These are phyloP conservation scores for Fusarium napiforme DNA, from an alignment of 2,329 filamentous ascomycete species.

Conservation along the genomic window DNA sequence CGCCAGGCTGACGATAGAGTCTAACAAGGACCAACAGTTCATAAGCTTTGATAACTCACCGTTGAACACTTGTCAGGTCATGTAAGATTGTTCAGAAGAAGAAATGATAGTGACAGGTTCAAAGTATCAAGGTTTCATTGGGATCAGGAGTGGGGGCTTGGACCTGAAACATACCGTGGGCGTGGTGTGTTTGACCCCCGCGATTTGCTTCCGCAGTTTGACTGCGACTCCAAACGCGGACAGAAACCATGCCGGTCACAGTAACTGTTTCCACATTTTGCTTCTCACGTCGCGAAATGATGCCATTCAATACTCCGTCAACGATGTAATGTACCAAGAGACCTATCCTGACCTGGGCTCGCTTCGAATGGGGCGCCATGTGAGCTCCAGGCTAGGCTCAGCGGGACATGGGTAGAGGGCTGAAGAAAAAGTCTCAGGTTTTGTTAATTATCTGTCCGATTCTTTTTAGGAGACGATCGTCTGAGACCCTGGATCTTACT, in stretches of 20 bases:
- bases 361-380: conserved; percentile 1
- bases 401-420: not conserved
- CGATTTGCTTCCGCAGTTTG: conserved; percentile 37
- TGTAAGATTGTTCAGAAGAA: not conserved
- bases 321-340: conserved; percentile 2
- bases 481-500: conserved; percentile 10
- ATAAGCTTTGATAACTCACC: not conserved
- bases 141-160: conserved; percentile 16
- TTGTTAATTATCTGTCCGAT: not conserved
- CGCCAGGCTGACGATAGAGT: not conserved
- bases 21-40: not conserved
- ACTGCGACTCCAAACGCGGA: conserved; percentile 24
- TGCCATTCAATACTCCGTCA: conserved; percentile 37
- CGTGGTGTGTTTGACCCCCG: conserved; percentile 24
- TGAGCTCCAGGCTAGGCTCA: not conserved
- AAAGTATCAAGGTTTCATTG: conserved; percentile 22
- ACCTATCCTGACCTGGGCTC: not conserved
- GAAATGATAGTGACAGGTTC: conserved; percentile 13
- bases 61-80: not conserved
- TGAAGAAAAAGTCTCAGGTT: conserved; percentile 10
- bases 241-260: conserved; percentile 30
- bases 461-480: not conserved
- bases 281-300: conserved; percentile 35
- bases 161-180: conserved; percentile 43
- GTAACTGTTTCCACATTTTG: conserved; percentile 34